Percentiles rank a stretch among this genome's conserved stretches.
Evolutionary conservation across 179 eudicot genomes (phyloP).

Genomic region (Beta corolliflora): DNA sequence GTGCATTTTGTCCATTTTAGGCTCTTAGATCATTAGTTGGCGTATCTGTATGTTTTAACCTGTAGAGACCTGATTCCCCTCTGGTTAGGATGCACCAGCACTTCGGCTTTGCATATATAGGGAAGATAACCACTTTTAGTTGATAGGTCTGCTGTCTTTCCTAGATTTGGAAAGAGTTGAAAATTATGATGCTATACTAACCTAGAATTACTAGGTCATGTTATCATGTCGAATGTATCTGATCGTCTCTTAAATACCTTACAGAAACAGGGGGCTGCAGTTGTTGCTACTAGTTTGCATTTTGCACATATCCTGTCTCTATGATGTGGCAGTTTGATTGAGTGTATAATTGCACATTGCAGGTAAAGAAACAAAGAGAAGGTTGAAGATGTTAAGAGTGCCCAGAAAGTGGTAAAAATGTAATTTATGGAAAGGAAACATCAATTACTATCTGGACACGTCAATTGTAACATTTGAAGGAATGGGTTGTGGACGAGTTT

Average conservation of each 20-base stretch:
- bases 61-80: too few species aligned
- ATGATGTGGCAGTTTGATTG: background rate
- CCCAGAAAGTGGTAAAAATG: background rate
- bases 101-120: background rate
- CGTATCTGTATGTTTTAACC: background rate
- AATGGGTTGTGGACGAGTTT: background rate
- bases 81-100: background rate
- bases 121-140: background rate
- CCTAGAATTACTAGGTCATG: background rate
- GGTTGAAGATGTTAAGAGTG: constrained; percentile 19
- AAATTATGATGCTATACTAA: background rate
- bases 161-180: too few species aligned
- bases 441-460: constrained; percentile 29
- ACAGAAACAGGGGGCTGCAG: background rate
- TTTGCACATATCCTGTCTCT: too few species aligned
- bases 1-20: background rate
- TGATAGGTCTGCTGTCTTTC: too few species aligned
- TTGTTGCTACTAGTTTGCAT: too few species aligned
- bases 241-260: background rate
- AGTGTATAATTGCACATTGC: constrained; percentile 1
- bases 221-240: background rate
- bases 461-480: background rate
- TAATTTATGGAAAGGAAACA: background rate
- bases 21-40: background rate
- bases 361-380: constrained; percentile 28